Base-by-base conservation (phyloP, 2,329 filamentous ascomycete species). In the Aspergillus fumigatus region DNA sequence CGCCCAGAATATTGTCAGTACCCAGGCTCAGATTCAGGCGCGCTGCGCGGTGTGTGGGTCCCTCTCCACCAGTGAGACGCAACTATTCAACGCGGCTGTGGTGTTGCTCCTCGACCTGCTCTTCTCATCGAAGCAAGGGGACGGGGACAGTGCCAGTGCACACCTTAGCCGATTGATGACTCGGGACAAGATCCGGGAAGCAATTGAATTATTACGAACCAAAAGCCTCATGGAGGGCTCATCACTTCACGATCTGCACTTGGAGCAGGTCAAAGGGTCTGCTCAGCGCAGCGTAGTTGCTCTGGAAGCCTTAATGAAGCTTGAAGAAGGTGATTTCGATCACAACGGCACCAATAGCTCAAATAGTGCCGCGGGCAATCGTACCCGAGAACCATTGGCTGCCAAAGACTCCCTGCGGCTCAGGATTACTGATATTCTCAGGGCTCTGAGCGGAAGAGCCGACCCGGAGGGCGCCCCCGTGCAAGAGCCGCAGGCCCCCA, bases 1-100 rank as follows among this genome's bases (percentile, higher is more conserved):
- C 17, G 58, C 58, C 14, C 56, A 60, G 17, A 60, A 58, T 38
- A 54, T 60, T 27, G 58, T 60, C 38, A 40, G 41, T 19, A 58
- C 27, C 17, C 43, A 52, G 11, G 53, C 29, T 3, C 56, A 58
- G 23, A 54, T 60, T 7, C 47, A 55, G 23, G 29, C 48, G 3
- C 53, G 58, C 7, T 60, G 58, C 29, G 41, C 56, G 19, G 56
- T 60, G 1, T 60, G 58, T 21, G 48, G 58, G 8, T 50, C 53
- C 1, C 48, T 60, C 14, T 58, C 53, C 3, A 45, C 53, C 10
- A 50, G 51, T 27, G 53, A 58, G 3, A 23, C 27, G 5, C 58
- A 58, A 23, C 27, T 45, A 5, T 43, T 43, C 40, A 43, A 43
- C n/a, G 40, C 40, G n/a, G 40, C 40, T 7, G 40, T 21, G 8